Conservation (phyloP, 2,329 filamentous ascomycete genomes). For the Mariannaea elegans region DNA sequence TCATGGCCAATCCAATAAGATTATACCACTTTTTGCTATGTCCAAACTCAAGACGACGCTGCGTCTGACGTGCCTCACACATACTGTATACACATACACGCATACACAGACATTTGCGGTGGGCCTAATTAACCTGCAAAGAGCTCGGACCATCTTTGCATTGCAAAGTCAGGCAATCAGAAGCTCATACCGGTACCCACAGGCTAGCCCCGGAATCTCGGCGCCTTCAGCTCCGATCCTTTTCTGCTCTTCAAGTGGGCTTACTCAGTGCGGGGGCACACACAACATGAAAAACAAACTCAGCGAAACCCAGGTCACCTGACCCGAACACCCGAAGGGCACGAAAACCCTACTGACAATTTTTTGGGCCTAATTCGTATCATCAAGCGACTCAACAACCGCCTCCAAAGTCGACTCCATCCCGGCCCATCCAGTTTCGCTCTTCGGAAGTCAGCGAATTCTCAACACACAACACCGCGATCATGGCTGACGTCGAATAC, state of each 20-base stretch:
- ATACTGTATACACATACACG: background rate
- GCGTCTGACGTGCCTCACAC: no score
- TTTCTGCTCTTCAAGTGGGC: background rate
- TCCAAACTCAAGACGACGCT: no score
- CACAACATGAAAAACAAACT: background rate
- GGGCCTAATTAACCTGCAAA: background rate
- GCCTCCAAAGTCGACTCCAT: slow-evolving; percentile 47
- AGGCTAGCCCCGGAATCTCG: slow-evolving; percentile 4
- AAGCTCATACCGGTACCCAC: background rate
- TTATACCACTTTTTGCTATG: background rate
- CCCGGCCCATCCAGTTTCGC: slow-evolving; percentile 52
- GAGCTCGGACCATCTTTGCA: slow-evolving; percentile 5
- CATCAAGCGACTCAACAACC: slow-evolving; percentile 39
- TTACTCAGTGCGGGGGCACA: background rate
- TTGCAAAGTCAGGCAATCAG: slow-evolving; percentile 10
- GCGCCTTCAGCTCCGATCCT: slow-evolving; percentile 9
- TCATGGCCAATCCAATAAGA: background rate
- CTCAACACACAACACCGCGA: slow-evolving; percentile 57
- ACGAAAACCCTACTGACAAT: slow-evolving; percentile 52
- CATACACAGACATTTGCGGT: background rate
- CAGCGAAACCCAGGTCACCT: slow-evolving; percentile 39
- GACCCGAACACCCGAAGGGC: slow-evolving; percentile 48
- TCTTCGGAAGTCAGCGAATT: slow-evolving; percentile 57
- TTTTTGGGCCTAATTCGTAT: slow-evolving; percentile 44
- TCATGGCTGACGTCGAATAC: slow-evolving; percentile 88